Percentiles rank a stretch among this genome's conserved stretches.
Evolutionary conservation across 371 early-diverging fungal genomes (phyloP).

Genomic region (Paraphysoderma sedebokerense): DNA sequence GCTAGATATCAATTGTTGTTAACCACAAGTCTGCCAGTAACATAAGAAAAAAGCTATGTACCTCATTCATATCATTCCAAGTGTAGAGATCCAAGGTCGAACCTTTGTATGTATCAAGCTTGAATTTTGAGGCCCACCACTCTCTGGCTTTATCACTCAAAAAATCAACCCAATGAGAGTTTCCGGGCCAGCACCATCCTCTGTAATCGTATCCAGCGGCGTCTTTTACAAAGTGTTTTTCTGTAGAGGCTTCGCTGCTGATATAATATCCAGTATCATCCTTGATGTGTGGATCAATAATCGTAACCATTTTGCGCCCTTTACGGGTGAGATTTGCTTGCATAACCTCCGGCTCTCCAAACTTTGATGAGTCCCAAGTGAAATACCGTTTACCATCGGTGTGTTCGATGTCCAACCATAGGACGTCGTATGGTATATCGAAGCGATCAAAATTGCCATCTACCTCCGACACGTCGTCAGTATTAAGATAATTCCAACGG

Average conservation of each 20-base stretch:
- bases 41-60: slow-evolving; percentile 1
- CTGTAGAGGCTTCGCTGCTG: slow-evolving; percentile 53
- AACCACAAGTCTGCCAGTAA: no score
- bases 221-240: slow-evolving; percentile 61
- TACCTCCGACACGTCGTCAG: slow-evolving; percentile 61
- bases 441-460: slow-evolving; percentile 61
- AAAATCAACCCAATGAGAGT: slow-evolving; percentile 77
- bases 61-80: slow-evolving; percentile 94
- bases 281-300: slow-evolving; percentile 96
- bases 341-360: slow-evolving; percentile 78
- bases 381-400: slow-evolving; percentile 80
- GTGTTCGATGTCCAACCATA: slow-evolving; percentile 92
- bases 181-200: slow-evolving; percentile 89
- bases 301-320: slow-evolving; percentile 75
- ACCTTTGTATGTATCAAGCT: slow-evolving; percentile 47
- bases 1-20: slow-evolving; percentile 11
- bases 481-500: slow-evolving; percentile 81
- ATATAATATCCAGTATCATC: slow-evolving; percentile 51
- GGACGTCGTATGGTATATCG: slow-evolving; percentile 81
- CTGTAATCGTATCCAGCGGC: slow-evolving; percentile 50
- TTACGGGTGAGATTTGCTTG: slow-evolving; percentile 45
- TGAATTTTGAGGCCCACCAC: slow-evolving; percentile 65
- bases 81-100: slow-evolving; percentile 54
- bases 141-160: slow-evolving; percentile 51
- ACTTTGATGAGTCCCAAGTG: slow-evolving; percentile 74